Conservation (phyloP, 1,284 basidiomycete genomes). For the Sutorius eximius region DNA sequence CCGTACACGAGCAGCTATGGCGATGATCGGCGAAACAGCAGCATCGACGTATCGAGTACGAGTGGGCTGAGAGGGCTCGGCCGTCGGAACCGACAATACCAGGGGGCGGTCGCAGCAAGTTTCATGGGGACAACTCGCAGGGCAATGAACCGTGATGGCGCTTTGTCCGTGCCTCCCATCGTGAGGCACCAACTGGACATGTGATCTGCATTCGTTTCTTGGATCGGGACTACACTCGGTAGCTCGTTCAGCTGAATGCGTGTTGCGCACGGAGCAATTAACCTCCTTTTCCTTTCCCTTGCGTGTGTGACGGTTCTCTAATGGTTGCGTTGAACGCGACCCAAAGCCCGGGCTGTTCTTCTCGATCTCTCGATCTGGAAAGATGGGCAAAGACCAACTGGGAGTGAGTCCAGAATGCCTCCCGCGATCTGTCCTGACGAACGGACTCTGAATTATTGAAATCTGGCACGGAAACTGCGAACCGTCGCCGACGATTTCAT, state of each 20-base stretch:
- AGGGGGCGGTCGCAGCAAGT: slow-evolving; percentile 8
- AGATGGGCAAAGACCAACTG: slow-evolving; percentile 24
- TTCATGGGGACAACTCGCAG: slow-evolving; percentile 22
- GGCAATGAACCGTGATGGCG: slow-evolving; percentile 25
- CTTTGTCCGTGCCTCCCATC: slow-evolving; percentile 12
- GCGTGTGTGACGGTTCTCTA: background rate
- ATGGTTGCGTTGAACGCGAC: background rate
- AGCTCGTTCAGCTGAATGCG: slow-evolving; percentile 1
- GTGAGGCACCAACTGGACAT: slow-evolving; percentile 27
- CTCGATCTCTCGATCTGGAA: slow-evolving; percentile 10
- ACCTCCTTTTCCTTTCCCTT: slow-evolving; percentile 3
- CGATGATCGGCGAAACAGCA: slow-evolving; percentile 29
- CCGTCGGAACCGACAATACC: background rate
- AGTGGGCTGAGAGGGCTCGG: background rate
- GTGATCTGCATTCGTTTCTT: slow-evolving; percentile 17
- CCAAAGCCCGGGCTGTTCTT: background rate
- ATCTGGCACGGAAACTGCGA: background rate
- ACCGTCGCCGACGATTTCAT: background rate
- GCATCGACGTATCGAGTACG: slow-evolving; percentile 25
- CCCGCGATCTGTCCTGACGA: slow-evolving; percentile 26
- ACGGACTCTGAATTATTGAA: slow-evolving; percentile 8
- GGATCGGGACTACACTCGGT: background rate
- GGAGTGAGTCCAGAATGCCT: slow-evolving; percentile 20
- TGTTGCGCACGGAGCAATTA: background rate
- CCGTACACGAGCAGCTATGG: background rate